Base-by-base conservation (phyloP, 805 yeast genomes). In the Schwanniomyces occidentalis region DNA sequence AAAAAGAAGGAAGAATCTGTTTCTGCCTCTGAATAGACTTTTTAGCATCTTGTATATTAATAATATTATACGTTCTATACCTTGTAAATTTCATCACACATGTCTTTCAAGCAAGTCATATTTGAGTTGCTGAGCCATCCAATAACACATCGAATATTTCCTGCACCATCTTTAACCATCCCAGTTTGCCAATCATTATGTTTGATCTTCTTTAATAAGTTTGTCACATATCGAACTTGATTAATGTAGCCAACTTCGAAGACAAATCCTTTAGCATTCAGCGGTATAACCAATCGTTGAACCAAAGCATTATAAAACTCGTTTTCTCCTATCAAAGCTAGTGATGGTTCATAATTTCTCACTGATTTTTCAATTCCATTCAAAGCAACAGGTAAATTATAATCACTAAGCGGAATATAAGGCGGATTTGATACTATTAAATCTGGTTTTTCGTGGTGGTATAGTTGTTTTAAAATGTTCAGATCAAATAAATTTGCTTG, bases 351-450 rank as follows among this genome's bases (percentile, higher is more conserved):
- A 56, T 73, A 82, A 8, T 58, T 24, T 24, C 73, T 61, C 0
- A 91, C 98, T 0, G 95, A 83, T 28, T 49, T 53, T 37, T 79
- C 84, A 0, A 80, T 76, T 3, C 77, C 79, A 24, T 56, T 52
- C 6, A 8, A 30, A 2, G 32, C 27, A 8, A 58, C 32, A 1
- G 72, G 58, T 4, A 57, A 48, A 7, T 41, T 41, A 48, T 73
- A 73, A 30, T 80, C 79, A 0, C 42, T 30, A 2, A 19, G 6
- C 0, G 86, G 78, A 5, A 90, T 81, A 52, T 91, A 91, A 0
- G 99, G 99, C 1, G 99, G 99, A 48, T 91, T 91, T n/a, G 95
- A 77, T 0, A 82, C 73, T 1, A 93, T 52, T 3, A 91, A 35
- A 39, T 82, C 84, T 12, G 66, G 52, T 2, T 26, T 19, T 2